These are phyloP conservation scores for Dimargaris verticillata DNA, from an alignment of 192 early-diverging fungal species.

Conservation along the genomic window DNA sequence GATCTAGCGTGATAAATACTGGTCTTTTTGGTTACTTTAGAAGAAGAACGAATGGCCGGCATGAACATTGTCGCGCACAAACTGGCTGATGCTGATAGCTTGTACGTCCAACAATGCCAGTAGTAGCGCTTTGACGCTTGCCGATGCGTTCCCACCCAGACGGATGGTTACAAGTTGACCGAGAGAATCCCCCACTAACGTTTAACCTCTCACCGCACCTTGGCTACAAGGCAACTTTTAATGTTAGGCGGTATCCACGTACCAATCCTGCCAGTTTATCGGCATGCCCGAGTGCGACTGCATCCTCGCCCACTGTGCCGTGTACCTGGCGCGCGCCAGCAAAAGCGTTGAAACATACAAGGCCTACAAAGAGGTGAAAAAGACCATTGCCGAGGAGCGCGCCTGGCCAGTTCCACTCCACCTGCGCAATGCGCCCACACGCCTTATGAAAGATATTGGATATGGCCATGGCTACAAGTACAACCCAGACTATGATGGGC, in stretches of 20 bases:
- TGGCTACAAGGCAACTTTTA: too few relatives aligned
- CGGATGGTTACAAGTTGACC: too few relatives aligned
- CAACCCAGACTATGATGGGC: conserved; percentile 56
- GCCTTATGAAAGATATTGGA: conserved; percentile 64
- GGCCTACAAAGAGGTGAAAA: conserved; percentile 53
- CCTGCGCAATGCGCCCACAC: conserved; percentile 64
- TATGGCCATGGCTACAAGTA: conserved; percentile 72
- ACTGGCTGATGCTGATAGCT: too few relatives aligned
- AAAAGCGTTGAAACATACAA: conserved; percentile 72
- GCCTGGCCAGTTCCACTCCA: conserved; percentile 71
- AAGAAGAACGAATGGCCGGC: too few relatives aligned
- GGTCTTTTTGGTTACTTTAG: too few relatives aligned
- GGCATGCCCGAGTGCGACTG: conserved; percentile 89
- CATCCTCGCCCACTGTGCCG: conserved; percentile 60
- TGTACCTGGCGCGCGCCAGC: conserved; percentile 58
- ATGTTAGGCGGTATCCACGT: conserved; percentile 50
- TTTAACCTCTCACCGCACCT: too few relatives aligned
- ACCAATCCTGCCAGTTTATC: conserved; percentile 70
- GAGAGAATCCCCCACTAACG: too few relatives aligned
- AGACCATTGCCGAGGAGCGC: conserved; percentile 35
- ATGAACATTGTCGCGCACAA: too few relatives aligned
- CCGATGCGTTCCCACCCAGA: too few relatives aligned
- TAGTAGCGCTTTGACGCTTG: too few relatives aligned
- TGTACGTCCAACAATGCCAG: too few relatives aligned
- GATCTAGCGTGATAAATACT: too few relatives aligned